Conservation (phyloP, 2,329 filamentous ascomycete genomes). For the Neonectria hederae region DNA sequence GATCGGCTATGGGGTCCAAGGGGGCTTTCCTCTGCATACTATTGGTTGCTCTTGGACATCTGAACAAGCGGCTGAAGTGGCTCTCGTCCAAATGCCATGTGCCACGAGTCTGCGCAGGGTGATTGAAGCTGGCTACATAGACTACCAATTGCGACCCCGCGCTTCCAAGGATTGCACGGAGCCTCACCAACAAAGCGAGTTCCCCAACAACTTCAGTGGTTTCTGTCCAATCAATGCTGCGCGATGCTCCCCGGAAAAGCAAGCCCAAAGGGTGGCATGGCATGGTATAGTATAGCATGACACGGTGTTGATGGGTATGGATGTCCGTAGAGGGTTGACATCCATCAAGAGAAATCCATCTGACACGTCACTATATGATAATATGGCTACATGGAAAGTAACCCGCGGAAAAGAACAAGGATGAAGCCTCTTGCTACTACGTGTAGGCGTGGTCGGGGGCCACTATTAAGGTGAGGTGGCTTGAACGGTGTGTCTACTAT, state of each 20-base stretch:
- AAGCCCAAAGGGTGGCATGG: conserved; percentile 1
- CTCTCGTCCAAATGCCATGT: conserved; percentile 12
- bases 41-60: conserved; percentile 2
- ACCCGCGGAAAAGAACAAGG: conserved; percentile 30
- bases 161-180: conserved; percentile 18
- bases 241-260: conserved; percentile 9
- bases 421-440: conserved; percentile 31
- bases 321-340: not conserved
- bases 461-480: conserved; percentile 6
- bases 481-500: not conserved
- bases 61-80: conserved; percentile 5
- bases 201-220: conserved; percentile 24
- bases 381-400: conserved; percentile 1
- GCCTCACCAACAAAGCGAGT: conserved; percentile 21
- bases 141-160: conserved; percentile 12
- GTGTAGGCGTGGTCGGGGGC: too few relatives aligned
- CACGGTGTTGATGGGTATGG: conserved; percentile 5
- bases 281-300: conserved; percentile 14
- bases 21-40: not conserved
- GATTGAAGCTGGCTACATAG: conserved; percentile 1
- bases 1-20: not conserved
- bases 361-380: conserved; percentile 31
- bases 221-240: conserved; percentile 8
- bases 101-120: conserved; percentile 18
- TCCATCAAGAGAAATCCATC: conserved; percentile 15